Percentiles rank a stretch among this genome's conserved stretches.
These are phyloP conservation scores for Neurospora sp. DNA, from an alignment of 495 filamentous ascomycete species.

Conservation along the genomic window DNA sequence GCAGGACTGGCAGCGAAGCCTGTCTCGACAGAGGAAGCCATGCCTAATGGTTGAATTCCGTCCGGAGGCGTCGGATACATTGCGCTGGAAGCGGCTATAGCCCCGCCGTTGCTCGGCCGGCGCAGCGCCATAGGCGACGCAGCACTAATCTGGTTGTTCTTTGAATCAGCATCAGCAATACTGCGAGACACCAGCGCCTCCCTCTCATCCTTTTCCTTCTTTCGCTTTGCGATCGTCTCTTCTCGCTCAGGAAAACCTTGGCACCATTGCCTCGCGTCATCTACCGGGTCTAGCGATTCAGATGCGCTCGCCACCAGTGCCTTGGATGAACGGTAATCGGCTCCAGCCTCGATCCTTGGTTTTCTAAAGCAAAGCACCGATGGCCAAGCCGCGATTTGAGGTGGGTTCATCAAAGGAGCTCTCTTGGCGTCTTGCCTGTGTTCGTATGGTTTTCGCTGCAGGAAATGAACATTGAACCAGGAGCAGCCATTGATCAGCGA, in stretches of 20 bases:
- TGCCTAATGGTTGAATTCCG: slow-evolving; percentile 41
- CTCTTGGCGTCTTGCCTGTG: slow-evolving; percentile 31
- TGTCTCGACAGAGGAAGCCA: slow-evolving; percentile 27
- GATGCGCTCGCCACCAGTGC: slow-evolving; percentile 3
- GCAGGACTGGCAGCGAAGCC: slow-evolving; percentile 40
- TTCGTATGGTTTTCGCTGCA: slow-evolving; percentile 26
- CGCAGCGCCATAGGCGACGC: slow-evolving; percentile 35
- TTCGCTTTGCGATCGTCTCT: slow-evolving; percentile 33
- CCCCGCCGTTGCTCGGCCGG: slow-evolving; percentile 40
- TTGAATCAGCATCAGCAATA: slow-evolving; percentile 25
- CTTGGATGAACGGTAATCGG: slow-evolving; percentile 11
- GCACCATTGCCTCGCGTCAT: slow-evolving; percentile 62
- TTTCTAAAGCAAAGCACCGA: slow-evolving; percentile 41
- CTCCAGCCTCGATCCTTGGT: slow-evolving; percentile 12
- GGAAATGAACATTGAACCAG: slow-evolving; percentile 27
- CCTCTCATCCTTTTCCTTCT: slow-evolving; percentile 37
- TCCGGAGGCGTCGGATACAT: slow-evolving; percentile 89
- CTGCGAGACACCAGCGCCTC: slow-evolving; percentile 26
- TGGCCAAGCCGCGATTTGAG: slow-evolving; percentile 37
- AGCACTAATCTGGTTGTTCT: slow-evolving; percentile 21
- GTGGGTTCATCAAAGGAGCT: slow-evolving; percentile 22
- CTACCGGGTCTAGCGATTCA: slow-evolving; percentile 47
- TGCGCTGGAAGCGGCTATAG: slow-evolving; percentile 45
- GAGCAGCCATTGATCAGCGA: slow-evolving; percentile 23
- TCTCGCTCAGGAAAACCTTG: slow-evolving; percentile 37